Evolutionary conservation across 495 filamentous ascomycete genomes (phyloP), one percentile per base, ranked within the genome.

Genomic region (Physcia stellaris): DNA sequence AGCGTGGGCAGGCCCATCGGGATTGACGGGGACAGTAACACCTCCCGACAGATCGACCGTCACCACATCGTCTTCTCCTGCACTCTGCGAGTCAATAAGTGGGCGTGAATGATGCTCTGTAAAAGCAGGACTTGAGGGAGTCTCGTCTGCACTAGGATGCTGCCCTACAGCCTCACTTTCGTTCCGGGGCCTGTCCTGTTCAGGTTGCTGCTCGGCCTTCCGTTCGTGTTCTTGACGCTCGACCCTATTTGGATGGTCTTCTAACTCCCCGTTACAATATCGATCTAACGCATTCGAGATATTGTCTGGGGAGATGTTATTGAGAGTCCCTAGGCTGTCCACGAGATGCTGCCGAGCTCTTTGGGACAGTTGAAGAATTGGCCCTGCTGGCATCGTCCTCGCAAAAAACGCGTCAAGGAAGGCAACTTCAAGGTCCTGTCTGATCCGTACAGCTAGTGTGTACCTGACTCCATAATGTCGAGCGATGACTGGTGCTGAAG

Each of bases 321-420:
- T 45, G 21, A 59, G 42, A 37, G 66, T 61, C 0, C 47, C 39
- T 7, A 47, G 60, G 0, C 51, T 49, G 10, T 58, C 57, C 5
- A 43, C 45, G 9, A 68, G 39, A 1, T 40, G 49, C 40, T 68
- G 63, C 1, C 48, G 43, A 1, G 62, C 38, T 7, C n/a, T 18
- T 13, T 19, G 17, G 27, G 29, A n/a, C 11, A 41, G 18, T 13
- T 17, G 17, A 30, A 32, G 18, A 15, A 30, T 20, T 6, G 18
- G 16, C 18, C 28, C 38, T 2, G 41, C 49, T 1, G 66, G 60
- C 18, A 70, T 61, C 21, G 68, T 60, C 21, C 64, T 45, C 1
- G 65, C 64, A 36, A 70, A 55, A 27, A 68, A 70, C 2, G 63
- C 63, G 40, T 66, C 61, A 18, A 70, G 46, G 41, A 70, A 67